Base-by-base conservation (phyloP, 1,139 yeast species). In the Yamadazyma dendronema region DNA sequence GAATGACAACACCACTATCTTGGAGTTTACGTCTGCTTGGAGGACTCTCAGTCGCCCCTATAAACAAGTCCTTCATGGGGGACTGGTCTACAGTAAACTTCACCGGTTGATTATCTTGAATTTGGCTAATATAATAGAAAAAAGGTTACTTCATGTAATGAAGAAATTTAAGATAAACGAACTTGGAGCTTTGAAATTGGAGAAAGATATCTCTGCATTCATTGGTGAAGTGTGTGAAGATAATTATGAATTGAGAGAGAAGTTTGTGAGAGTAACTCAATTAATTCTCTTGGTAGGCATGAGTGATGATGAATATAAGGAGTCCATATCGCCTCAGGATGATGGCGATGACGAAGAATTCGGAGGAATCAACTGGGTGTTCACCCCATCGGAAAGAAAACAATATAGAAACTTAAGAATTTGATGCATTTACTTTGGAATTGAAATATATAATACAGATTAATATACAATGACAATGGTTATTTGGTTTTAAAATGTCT, bases 191-290 rank as follows among this genome's bases (percentile, higher is more conserved):
- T 74, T 89, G 25, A 84, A 82, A 46, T 65, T 94, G 36, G 98
- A 94, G 50, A 79, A 86, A 42, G 97, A 90, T 56, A 65, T 90
- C 31, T 80, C 92, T 28, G 70, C 77, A 33, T 72, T 90, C 28
- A 85, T 92, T 35, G 74, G 78, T 37, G 84, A 81, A 44, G 73
- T 51, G 54, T 87, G 61, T 71, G 78, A 57, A 56, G 81, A 57
- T 64, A 68, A 81, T 50, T 92, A 88, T 58, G 77, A 75, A 32
- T 65, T 89, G 49, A 71, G 96, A 44, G 92, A 87, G 43, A 77
- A 79, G 52, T 92, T 90, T 54, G 73, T 84, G 3, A 72, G 88
- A 42, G 81, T 88, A 3, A 88, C 96, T 0, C 97, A 90, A 57
- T 72, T 90, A 33, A 84, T 88, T 8, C 75, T 87, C 66, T 67